Conservation (phyloP, 768 basidiomycete species). For the Candolleomyces efflorescens region DNA sequence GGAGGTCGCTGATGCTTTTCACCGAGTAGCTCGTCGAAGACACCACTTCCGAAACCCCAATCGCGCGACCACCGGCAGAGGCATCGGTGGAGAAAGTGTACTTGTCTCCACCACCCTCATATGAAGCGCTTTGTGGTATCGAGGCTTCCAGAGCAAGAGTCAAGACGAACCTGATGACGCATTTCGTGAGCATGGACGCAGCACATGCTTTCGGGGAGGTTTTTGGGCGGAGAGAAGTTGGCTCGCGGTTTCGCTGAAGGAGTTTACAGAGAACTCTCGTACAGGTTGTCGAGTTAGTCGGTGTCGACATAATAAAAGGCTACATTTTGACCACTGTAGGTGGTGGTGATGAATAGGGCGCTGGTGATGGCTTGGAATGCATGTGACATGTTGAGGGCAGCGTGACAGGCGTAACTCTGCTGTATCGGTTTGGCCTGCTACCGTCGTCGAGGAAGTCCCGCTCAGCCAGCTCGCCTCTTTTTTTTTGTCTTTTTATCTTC, state of each 20-base stretch:
- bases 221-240: conserved; percentile 23
- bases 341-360: background rate
- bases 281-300: no score
- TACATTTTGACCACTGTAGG: background rate
- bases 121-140: conserved; percentile 45
- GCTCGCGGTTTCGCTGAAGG: conserved; percentile 1
- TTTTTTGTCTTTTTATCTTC: conserved; percentile 12
- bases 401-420: conserved; percentile 6
- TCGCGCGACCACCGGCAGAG: no score
- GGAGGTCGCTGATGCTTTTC: background rate
- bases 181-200: conserved; percentile 48
- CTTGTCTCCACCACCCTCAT: conserved; percentile 41
- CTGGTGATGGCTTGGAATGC: background rate
- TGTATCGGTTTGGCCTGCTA: background rate
- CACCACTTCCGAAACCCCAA: background rate
- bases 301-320: background rate
- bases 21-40: background rate
- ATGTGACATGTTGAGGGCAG: background rate
- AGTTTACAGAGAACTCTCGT: no score
- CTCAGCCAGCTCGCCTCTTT: conserved; percentile 10
- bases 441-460: conserved; percentile 9
- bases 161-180: conserved; percentile 52
- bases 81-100: conserved; percentile 25
- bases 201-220: conserved; percentile 38
- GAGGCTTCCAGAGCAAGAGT: conserved; percentile 33